These are phyloP conservation scores for Lipomyces orientalis DNA, from an alignment of 805 yeast genomes.

Conservation along the genomic window DNA sequence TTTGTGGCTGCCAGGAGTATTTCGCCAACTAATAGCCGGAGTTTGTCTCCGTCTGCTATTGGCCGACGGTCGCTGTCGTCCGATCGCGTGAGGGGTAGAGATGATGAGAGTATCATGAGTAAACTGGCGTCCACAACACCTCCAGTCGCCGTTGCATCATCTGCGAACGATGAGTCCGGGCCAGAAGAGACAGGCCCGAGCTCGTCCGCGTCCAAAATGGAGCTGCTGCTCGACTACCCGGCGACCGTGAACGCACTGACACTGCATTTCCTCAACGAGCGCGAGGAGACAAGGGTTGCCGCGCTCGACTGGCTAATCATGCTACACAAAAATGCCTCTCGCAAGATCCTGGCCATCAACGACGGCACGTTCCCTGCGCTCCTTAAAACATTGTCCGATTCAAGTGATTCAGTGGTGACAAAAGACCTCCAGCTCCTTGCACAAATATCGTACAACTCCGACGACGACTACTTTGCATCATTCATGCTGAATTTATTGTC, in stretches of 20 bases:
- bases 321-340: slow-evolving; percentile 73
- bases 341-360: slow-evolving; percentile 53
- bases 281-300: slow-evolving; percentile 81
- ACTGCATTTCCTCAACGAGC: slow-evolving; percentile 71
- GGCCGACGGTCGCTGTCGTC: slow-evolving; percentile 23
- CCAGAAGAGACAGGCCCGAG: slow-evolving; percentile 34
- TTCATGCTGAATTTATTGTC: slow-evolving; percentile 74
- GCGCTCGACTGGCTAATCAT: slow-evolving; percentile 89
- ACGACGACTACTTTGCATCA: slow-evolving; percentile 74
- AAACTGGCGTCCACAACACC: slow-evolving; percentile 12
- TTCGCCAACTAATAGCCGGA: slow-evolving; percentile 21
- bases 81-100: slow-evolving; percentile 15
- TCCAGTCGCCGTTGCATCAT: slow-evolving; percentile 1
- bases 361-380: slow-evolving; percentile 77
- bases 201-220: slow-evolving; percentile 9
- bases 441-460: slow-evolving; percentile 70
- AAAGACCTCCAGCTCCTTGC: slow-evolving; percentile 75
- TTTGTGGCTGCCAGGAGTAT: slow-evolving; percentile 9
- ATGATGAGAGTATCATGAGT: slow-evolving; percentile 28
- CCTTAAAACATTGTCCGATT: slow-evolving; percentile 72
- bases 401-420: slow-evolving; percentile 77
- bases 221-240: slow-evolving; percentile 53
- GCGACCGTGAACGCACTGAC: slow-evolving; percentile 74
- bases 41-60: slow-evolving; percentile 26
- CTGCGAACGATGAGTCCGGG: slow-evolving; percentile 40